Evolutionary conservation across 2,329 filamentous ascomycete species (phyloP).

Genomic region (Aureobasidium leucospermi): DNA sequence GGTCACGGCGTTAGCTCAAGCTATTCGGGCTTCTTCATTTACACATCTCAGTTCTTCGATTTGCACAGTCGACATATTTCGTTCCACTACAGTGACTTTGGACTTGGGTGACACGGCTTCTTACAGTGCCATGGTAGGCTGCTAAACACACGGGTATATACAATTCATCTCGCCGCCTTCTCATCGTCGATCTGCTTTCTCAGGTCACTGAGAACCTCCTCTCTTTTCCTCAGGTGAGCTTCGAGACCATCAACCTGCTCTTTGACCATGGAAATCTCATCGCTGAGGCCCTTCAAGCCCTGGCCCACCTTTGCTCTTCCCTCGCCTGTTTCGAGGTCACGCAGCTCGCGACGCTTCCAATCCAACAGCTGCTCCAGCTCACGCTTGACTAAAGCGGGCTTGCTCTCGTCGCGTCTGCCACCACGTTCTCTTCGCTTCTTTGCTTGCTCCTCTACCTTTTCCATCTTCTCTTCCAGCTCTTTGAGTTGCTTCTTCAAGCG

Average conservation of each 20-base stretch:
- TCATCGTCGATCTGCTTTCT: conserved; percentile 80
- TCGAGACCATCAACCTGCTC: conserved; percentile 93
- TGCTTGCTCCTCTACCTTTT: conserved; percentile 67
- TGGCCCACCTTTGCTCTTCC: conserved; percentile 63
- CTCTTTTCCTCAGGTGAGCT: conserved; percentile 67
- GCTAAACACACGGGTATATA: conserved; percentile 11
- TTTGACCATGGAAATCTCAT: conserved; percentile 82
- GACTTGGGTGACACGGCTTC: background rate
- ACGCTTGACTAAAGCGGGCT: conserved; percentile 85
- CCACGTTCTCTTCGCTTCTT: conserved; percentile 37
- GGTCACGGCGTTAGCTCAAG: background rate
- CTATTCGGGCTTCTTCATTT: background rate
- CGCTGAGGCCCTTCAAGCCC: conserved; percentile 66
- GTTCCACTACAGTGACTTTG: background rate
- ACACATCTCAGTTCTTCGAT: background rate
- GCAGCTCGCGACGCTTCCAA: conserved; percentile 78
- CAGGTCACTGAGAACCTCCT: conserved; percentile 68
- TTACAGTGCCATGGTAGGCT: background rate
- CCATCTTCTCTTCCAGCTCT: conserved; percentile 82
- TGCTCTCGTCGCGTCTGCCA: conserved; percentile 61
- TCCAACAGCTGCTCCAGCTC: conserved; percentile 91
- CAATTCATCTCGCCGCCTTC: conserved; percentile 23
- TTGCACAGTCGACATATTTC: too few species aligned
- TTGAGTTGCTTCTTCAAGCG: conserved; percentile 84
- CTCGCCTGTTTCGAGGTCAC: conserved; percentile 65